These are phyloP conservation scores for Santalum album DNA, from an alignment of 164 flowering plant species.

Conservation along the genomic window DNA sequence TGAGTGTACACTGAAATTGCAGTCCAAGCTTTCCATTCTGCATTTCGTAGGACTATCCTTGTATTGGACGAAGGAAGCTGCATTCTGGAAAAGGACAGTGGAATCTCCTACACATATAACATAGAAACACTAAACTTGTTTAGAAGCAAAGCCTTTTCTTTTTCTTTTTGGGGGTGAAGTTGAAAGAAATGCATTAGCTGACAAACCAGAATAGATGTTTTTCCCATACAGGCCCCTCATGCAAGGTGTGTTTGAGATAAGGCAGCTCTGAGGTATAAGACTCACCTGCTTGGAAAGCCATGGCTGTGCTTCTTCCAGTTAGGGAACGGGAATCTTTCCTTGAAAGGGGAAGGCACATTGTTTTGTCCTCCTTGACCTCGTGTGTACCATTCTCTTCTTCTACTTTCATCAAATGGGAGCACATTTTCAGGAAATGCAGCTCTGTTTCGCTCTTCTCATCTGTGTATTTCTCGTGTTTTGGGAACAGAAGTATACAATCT, in stretches of 20 bases:
- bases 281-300: conserved; percentile 1
- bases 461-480: not conserved
- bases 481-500: not conserved
- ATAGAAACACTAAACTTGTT: not conserved
- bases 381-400: not conserved
- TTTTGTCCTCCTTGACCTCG: too few relatives aligned
- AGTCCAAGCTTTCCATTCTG: conserved; percentile 7
- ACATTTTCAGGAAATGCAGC: too few relatives aligned
- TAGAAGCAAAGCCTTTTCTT: too few relatives aligned
- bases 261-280: conserved; percentile 13
- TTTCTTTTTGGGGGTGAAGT: too few relatives aligned
- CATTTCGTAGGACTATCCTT: conserved; percentile 5
- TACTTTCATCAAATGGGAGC: not conserved
- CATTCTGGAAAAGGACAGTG: conserved; percentile 4
- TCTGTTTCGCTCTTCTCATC: too few relatives aligned
- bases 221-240: not conserved
- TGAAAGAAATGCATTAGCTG: too few relatives aligned
- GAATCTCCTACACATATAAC: conserved; percentile 9
- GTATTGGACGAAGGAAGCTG: not conserved
- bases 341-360: too few relatives aligned
- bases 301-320: not conserved
- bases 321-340: too few relatives aligned
- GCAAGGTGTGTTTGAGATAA: not conserved
- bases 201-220: not conserved
- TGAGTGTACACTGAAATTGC: not conserved